Conservation (phyloP, 2,329 filamentous ascomycete species). For the Raffaelea arxii region DNA sequence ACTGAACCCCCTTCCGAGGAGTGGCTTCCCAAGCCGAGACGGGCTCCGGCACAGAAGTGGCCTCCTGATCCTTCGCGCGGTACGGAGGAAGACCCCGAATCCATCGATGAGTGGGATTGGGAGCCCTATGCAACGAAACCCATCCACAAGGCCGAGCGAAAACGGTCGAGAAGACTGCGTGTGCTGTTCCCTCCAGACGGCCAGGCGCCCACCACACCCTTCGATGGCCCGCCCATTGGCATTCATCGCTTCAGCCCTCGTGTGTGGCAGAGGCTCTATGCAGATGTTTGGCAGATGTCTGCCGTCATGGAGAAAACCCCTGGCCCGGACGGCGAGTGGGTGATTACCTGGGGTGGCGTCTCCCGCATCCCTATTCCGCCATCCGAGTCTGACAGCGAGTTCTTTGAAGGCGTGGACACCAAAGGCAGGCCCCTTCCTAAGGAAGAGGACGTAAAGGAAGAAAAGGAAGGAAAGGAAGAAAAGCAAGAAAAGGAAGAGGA, state of each 20-base stretch:
- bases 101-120: constrained; percentile 30
- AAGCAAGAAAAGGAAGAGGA: too few relatives aligned
- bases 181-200: constrained; percentile 25
- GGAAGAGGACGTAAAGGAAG: too few relatives aligned
- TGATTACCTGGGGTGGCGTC: constrained; percentile 36
- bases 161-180: constrained; percentile 23
- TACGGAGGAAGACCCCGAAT: too few relatives aligned
- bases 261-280: constrained; percentile 38
- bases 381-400: constrained; percentile 23
- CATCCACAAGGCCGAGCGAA: constrained; percentile 27
- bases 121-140: constrained; percentile 28
- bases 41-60: constrained; percentile 20
- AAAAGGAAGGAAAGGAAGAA: too few relatives aligned
- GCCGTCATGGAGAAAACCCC: constrained; percentile 28
- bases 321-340: constrained; percentile 12
- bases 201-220: constrained; percentile 19
- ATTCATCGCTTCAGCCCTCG: constrained; percentile 26
- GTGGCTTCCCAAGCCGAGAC: constrained; percentile 28
- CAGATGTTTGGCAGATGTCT: constrained; percentile 32
- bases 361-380: constrained; percentile 20
- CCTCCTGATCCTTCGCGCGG: too few relatives aligned
- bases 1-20: constrained; percentile 27
- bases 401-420: constrained; percentile 38
- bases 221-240: constrained; percentile 21
- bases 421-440: constrained; percentile 18